These are phyloP conservation scores for Leucocoprinus sp. DNA, from an alignment of 768 basidiomycete species.

Conservation along the genomic window DNA sequence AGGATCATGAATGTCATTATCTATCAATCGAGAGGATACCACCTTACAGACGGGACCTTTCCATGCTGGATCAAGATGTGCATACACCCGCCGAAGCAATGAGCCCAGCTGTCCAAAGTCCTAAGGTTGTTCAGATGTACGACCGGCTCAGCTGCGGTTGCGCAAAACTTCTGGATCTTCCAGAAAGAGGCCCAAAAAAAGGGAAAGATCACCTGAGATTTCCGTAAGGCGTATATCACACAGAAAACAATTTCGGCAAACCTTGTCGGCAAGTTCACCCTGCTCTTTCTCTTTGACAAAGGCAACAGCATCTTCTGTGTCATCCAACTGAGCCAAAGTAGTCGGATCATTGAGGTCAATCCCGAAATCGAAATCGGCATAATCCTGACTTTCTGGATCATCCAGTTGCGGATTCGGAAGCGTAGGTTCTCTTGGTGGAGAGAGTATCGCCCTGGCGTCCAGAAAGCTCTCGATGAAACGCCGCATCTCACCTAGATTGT, in stretches of 20 bases:
- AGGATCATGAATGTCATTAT: not conserved
- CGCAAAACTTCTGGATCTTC: constrained; percentile 8
- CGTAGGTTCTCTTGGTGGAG: constrained; percentile 1
- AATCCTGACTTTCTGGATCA: constrained; percentile 10
- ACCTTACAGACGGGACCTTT: not conserved
- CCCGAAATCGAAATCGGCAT: constrained; percentile 6
- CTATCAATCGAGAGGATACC: not conserved
- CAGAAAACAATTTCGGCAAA: not conserved
- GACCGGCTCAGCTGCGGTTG: not conserved
- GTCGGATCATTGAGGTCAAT: constrained; percentile 9
- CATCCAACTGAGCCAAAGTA: constrained; percentile 2
- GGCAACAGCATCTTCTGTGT: not conserved
- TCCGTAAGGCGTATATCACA: not conserved
- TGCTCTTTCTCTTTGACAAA: constrained; percentile 3
- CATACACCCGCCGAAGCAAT: constrained; percentile 7
- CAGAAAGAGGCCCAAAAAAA: constrained; percentile 5
- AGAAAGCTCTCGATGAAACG: constrained; percentile 10
- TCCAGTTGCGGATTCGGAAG: not conserved
- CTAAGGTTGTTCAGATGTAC: not conserved
- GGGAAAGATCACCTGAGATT: constrained; percentile 6
- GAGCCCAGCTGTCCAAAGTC: constrained; percentile 9
- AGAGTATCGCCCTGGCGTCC: not conserved
- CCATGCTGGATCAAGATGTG: constrained; percentile 8
- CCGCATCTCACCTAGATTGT: constrained; percentile 6
- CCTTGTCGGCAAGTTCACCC: constrained; percentile 3